A percentile compares a stretch with the other conserved stretches of the same genome.
These are phyloP conservation scores for Helenozyma baotianmanensis DNA, from an alignment of 805 yeast genomes.

Conservation along the genomic window DNA sequence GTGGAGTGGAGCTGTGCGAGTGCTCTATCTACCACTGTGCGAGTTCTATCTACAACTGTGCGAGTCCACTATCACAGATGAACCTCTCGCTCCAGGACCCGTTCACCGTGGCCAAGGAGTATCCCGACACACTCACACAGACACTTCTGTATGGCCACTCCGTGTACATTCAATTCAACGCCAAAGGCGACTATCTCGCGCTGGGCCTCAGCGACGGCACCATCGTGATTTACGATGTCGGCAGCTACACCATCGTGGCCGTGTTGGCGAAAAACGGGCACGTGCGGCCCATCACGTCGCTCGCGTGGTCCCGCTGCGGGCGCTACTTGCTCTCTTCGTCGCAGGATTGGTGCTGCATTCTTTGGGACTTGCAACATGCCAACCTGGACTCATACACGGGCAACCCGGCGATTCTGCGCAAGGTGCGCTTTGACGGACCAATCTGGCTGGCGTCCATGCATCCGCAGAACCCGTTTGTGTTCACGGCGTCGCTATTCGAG, in stretches of 20 bases:
- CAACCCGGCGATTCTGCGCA: constrained; percentile 33
- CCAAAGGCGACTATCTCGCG: constrained; percentile 65
- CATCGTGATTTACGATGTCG: constrained; percentile 31
- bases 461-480: constrained; percentile 43
- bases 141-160: constrained; percentile 63
- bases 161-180: constrained; percentile 63
- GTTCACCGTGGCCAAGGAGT: constrained; percentile 85
- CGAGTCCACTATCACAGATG: too few species aligned
- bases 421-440: constrained; percentile 58
- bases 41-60: too few species aligned
- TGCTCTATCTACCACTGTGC: too few species aligned
- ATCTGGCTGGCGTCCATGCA: constrained; percentile 65
- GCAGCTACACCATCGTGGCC: constrained; percentile 53
- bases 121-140: constrained; percentile 77
- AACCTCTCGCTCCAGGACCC: constrained; percentile 85
- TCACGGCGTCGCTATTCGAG: constrained; percentile 64
- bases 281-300: constrained; percentile 64
- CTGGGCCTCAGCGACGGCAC: constrained; percentile 15
- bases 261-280: constrained; percentile 54
- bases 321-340: constrained; percentile 64
- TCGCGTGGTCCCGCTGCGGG: constrained; percentile 74
- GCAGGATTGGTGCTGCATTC: constrained; percentile 74
- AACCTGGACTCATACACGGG: constrained; percentile 16
- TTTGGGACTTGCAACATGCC: constrained; percentile 65
- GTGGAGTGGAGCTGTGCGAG: too few species aligned